Base-by-base conservation (phyloP, 2,329 filamentous ascomycete genomes). In the Calonectria montana region DNA sequence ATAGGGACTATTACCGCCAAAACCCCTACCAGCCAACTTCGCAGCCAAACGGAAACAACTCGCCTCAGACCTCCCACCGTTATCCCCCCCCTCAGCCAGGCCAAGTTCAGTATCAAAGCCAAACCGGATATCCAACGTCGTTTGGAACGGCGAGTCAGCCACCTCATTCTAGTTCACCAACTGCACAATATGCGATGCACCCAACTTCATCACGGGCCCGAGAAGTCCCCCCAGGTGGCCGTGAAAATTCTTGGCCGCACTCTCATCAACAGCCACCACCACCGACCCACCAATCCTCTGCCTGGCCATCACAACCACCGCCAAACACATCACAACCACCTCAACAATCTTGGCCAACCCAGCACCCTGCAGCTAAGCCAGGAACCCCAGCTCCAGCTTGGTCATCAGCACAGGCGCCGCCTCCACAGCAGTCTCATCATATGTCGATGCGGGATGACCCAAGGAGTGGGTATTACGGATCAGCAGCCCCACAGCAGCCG, bases 161-260 rank as follows among this genome's bases (percentile, higher is more conserved):
- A 37, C 76, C 81, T 4, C 86, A 86, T 74, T 83, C 84, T 25
- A 84, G 85, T n/a, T 88, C 88, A 8, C 86, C 89, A n/a, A 85
- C 87, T n/a, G 85, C 87, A 23, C 89, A 90, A 74, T 91, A 91
- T 69, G 83, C 85, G 0, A 80, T 84, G 12, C 88, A 91, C 77
- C 83, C 84, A n/a, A 77, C 85, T 25, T 79, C 83, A 16, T 78
- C 86, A 15, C 83, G 86, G 31, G 81, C 84, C 13, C 85, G 87
- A 23, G 88, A 90, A 55, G 74, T 81, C 18, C 77, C 85, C 0
- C 82, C 77, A 65, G 79, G 70, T 80, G 84, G 85, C 48, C 81
- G 81, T 55, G 82, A 84, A 35, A 79, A 76, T 41, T 74, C 83
- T 9, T 84, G 84, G 77, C 84, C 83, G n/a, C 67, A 76, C 29